These are phyloP conservation scores for Metschnikowia bowlesiae DNA, from an alignment of 805 yeast species.

Conservation along the genomic window DNA sequence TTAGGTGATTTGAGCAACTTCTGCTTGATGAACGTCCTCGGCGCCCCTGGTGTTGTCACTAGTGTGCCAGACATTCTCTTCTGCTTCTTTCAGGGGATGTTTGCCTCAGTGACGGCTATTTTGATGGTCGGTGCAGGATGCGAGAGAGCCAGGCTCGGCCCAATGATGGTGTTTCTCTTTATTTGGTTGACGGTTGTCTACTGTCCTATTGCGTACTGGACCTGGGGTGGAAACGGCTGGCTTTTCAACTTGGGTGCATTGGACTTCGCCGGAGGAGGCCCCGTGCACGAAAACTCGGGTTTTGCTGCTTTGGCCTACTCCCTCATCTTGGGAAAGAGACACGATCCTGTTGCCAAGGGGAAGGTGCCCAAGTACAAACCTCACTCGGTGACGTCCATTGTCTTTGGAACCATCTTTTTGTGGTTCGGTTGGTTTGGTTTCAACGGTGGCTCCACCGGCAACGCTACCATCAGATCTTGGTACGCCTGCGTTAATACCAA, in stretches of 20 bases:
- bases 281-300: conserved; percentile 94
- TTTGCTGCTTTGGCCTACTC: conserved; percentile 94
- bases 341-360: conserved; percentile 65
- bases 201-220: conserved; percentile 96
- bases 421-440: conserved; percentile 99
- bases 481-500: conserved; percentile 92
- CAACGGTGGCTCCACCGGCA: conserved; percentile 98
- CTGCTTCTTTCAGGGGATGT: conserved; percentile 94
- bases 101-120: conserved; percentile 88
- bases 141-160: conserved; percentile 93
- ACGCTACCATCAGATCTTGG: conserved; percentile 88
- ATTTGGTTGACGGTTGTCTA: conserved; percentile 94
- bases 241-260: conserved; percentile 73
- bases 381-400: conserved; percentile 86
- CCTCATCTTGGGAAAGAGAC: conserved; percentile 85
- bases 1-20: conserved; percentile 81
- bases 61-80: conserved; percentile 87
- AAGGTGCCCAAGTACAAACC: conserved; percentile 89
- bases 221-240: conserved; percentile 97
- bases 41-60: conserved; percentile 64
- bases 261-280: conserved; percentile 99
- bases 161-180: conserved; percentile 93
- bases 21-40: conserved; percentile 75
- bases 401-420: conserved; percentile 86
- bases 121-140: conserved; percentile 97